Conservation (phyloP, 2,329 filamentous ascomycete genomes). For the Achaetomium macrosporum region DNA sequence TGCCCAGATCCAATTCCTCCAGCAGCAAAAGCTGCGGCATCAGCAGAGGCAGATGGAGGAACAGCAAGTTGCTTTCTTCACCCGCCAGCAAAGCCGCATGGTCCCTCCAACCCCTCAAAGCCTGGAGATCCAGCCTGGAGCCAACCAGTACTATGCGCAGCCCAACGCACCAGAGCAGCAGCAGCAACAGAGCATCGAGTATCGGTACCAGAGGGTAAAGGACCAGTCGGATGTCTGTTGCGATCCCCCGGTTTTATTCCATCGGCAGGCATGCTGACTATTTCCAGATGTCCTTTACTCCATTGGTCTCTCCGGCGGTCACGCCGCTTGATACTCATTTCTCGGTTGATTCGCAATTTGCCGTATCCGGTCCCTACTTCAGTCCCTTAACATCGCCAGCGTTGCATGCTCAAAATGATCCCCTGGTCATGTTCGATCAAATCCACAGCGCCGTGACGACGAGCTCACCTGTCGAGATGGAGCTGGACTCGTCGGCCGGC, state of each 20-base stretch:
- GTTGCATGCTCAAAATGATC: conserved; percentile 63
- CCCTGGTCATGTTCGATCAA: conserved; percentile 40
- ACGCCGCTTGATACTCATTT: conserved; percentile 72
- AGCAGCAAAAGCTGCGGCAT: conserved; percentile 57
- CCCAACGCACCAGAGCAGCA: conserved; percentile 45
- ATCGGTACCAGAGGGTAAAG: conserved; percentile 60
- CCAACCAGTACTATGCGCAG: conserved; percentile 53
- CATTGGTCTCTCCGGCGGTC: conserved; percentile 76
- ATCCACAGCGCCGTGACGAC: conserved; percentile 38
- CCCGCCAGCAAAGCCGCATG: conserved; percentile 50
- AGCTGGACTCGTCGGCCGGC: conserved; percentile 40
- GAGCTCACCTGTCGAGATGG: conserved; percentile 55
- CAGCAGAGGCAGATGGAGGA: conserved; percentile 55
- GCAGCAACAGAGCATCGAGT: conserved; percentile 58
- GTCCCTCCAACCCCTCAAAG: conserved; percentile 78
- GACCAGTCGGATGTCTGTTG: conserved; percentile 60
- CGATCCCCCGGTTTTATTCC: conserved; percentile 4
- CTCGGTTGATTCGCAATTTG: conserved; percentile 51
- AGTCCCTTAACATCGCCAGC: conserved; percentile 79
- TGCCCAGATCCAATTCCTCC: conserved; percentile 60
- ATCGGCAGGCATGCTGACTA: conserved; percentile 23
- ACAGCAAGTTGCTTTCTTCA: conserved; percentile 50
- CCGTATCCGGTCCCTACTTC: conserved; percentile 67
- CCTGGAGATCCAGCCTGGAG: conserved; percentile 64
- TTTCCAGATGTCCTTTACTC: conserved; percentile 66